Evolutionary conservation across 2,329 filamentous ascomycete genomes (phyloP).

Genomic region (Pseudocercospora eumusae): DNA sequence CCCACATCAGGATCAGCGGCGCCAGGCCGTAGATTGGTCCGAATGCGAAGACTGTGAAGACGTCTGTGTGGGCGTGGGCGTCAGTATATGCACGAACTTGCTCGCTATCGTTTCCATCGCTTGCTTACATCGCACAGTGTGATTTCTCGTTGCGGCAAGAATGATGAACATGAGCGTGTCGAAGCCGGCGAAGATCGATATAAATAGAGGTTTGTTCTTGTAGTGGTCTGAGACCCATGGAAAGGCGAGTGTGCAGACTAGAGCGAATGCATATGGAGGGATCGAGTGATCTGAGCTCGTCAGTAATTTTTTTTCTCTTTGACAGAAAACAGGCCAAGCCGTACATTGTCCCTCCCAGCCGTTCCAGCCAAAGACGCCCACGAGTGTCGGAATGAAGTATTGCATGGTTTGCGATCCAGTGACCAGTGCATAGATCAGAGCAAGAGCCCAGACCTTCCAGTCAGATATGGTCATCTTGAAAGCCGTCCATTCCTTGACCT

Average conservation of each 20-base stretch:
- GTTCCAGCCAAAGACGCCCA: slow-evolving; percentile 56
- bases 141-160: neutral
- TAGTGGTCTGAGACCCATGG: slow-evolving; percentile 14
- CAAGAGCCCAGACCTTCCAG: slow-evolving; percentile 56
- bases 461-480: slow-evolving; percentile 53
- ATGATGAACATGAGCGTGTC: slow-evolving; percentile 14
- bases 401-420: slow-evolving; percentile 60
- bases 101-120: too few species aligned
- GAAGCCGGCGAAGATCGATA: slow-evolving; percentile 11
- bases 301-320: too few species aligned
- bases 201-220: slow-evolving; percentile 10
- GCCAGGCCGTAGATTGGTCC: slow-evolving; percentile 57
- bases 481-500: slow-evolving; percentile 50
- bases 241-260: slow-evolving; percentile 7
- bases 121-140: slow-evolving; percentile 7
- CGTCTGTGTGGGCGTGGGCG: too few species aligned
- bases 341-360: slow-evolving; percentile 14
- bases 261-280: slow-evolving; percentile 16
- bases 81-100: too few species aligned
- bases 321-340: too few species aligned
- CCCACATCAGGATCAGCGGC: slow-evolving; percentile 37
- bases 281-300: slow-evolving; percentile 13
- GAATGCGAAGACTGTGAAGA: slow-evolving; percentile 18
- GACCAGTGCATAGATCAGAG: slow-evolving; percentile 57
- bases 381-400: slow-evolving; percentile 67